Base-by-base conservation (phyloP, 2,329 filamentous ascomycete species). In the Aotearoamyces nothofagi region DNA sequence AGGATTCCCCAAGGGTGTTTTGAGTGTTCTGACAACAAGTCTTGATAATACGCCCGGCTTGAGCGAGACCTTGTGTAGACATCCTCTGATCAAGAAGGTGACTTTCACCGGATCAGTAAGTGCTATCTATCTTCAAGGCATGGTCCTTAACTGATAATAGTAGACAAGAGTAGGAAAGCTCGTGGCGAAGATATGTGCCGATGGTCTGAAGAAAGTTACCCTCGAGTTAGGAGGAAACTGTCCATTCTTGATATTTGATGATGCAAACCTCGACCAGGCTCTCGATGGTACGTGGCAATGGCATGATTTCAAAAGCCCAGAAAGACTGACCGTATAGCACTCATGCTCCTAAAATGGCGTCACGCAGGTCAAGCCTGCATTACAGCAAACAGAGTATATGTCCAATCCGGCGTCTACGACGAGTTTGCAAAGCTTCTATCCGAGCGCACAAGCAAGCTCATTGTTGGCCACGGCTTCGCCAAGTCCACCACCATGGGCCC, bases 281-380 rank as follows among this genome's bases (percentile, higher is more conserved):
- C 46, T 60, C 38, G 51, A 58, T 47, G 44, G 60, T 61, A 40
- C 44, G 45, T 36, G 7, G 5, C 4, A 10, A 23, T 15, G 69
- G 69, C 26, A 11, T 14, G 14, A 24, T 13, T 23, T 16, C 5
- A 10, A 33, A 19, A 2, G 9, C 24, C n/a, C 11, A 8, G 6
- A 7, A 6, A 13, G 15, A 13, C 24, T 26, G 7, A 11, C 15
- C 4, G 13, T 5, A 3, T 15, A 14, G 48, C 53, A 28, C 53
- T 61, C 11, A 54, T 61, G 53, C 49, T 55, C 0, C 48, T 69
- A 11, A 67, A 68, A 42, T 68, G 61, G 53, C 55, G 64, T 6
- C 67, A 75, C 43, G 69, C 70, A 3, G 70, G 70, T 3, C 70
- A 77, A 47, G 68, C 69, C 3, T 77, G 72, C 40, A 66, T 77